Base-by-base conservation (phyloP, 2,329 filamentous ascomycete species). In the Sporothrix protearum region DNA sequence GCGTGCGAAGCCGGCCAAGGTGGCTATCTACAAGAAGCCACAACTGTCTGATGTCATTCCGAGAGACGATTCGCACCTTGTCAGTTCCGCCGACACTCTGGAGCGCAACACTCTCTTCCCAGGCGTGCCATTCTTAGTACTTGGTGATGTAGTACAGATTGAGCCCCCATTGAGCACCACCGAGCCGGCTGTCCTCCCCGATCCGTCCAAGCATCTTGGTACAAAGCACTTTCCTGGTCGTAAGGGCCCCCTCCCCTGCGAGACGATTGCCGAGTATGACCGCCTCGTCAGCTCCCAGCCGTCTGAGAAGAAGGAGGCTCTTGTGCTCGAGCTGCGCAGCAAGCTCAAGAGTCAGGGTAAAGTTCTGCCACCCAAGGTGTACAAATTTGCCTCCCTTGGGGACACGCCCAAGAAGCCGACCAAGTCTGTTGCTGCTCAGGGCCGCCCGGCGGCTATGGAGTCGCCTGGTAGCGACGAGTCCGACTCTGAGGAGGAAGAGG, bases 311-410 rank as follows among this genome's bases (percentile, higher is more conserved):
- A 74, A 73, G 45, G 75, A 75, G 14, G 71, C 57, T 0, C 49
- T 75, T 59, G 67, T 76, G 14, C 61, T 33, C 2, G 74, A 75
- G 55, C 68, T 76, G 30, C 72, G 73, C 39, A 73, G 64, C 66
- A 71, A 74, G 68, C 72, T 76, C 25, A 74, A 73, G 67, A 70
- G 51, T 19, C 68, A 71, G 25, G 72, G 71, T 10, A 76, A 76
- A 47, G 73, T 73, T n/a, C 45, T 76, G 42, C 74, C 71, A 1
- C 73, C 75, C 22, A 76, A 75, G 55, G 73, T 75, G 22, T 76
- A 76, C 55, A 75, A 75, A 55, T 75, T 76, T 51, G 73, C 71
- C 0, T 71, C 73, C 8, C 16, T 71, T 2, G 73, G 72, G 8
- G 74, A 74, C 14, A 69, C 68, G 28, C 8, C 55, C 28, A 72